Evolutionary conservation across 768 basidiomycete species (phyloP).

Genomic region (Naganishia onofrii): DNA sequence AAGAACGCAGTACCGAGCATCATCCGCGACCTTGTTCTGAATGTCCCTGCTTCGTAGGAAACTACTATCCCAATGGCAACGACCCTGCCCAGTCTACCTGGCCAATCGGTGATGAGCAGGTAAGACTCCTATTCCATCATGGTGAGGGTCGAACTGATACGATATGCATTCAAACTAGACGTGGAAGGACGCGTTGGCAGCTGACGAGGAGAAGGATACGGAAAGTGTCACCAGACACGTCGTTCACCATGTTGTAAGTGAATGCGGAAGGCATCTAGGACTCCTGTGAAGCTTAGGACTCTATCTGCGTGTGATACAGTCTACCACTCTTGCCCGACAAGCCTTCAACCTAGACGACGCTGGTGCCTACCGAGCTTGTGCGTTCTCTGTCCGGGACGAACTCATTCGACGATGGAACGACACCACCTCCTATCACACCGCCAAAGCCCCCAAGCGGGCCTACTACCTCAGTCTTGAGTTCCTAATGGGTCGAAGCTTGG

Average conservation of each 20-base stretch:
- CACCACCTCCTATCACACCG: conserved; percentile 62
- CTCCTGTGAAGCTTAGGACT: background rate
- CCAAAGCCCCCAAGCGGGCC: conserved; percentile 51
- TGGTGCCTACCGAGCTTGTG: conserved; percentile 88
- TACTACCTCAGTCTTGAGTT: conserved; percentile 97
- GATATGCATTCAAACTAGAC: conserved; percentile 23
- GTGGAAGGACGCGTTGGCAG: conserved; percentile 50
- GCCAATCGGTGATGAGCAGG: conserved; percentile 52
- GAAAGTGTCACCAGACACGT: conserved; percentile 44
- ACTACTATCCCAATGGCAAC: conserved; percentile 48
- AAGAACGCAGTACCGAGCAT: background rate
- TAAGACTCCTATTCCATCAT: background rate
- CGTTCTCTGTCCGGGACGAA: conserved; percentile 81
- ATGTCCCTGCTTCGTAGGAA: background rate
- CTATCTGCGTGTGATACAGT: conserved; percentile 13
- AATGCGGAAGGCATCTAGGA: background rate
- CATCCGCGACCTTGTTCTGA: background rate
- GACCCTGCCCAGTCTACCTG: conserved; percentile 40
- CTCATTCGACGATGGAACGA: conserved; percentile 73
- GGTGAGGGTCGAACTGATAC: background rate
- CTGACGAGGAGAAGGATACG: conserved; percentile 41
- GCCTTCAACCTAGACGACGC: conserved; percentile 74
- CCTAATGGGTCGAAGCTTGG: conserved; percentile 53
- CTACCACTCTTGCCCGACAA: conserved; percentile 78
- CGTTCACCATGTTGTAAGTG: conserved; percentile 41